Base-by-base conservation (phyloP, 805 yeast species). In the Zygosaccharomyces gambellarensis region DNA sequence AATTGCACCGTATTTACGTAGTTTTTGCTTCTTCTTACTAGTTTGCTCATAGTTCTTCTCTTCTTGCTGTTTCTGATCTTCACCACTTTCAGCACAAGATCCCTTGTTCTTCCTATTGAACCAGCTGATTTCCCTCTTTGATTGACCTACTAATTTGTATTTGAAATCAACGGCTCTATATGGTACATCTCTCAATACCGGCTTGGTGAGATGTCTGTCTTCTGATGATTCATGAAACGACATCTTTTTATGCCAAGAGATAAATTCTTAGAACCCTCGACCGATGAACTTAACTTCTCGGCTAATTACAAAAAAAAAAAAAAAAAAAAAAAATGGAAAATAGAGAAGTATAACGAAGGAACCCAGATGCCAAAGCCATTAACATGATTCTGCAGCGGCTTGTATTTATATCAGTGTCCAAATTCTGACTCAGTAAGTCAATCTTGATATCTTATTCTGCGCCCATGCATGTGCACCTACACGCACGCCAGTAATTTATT, bases 1-100 rank as follows among this genome's bases (percentile, higher is more conserved):
- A 44, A 87, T 81, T 5, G 94, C 82, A 85, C 89, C 78, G 55
- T 73, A 75, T 56, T 72, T 73, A 43, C 45, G 38, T 3, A 34
- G 14, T 11, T 34, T 17, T 5, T 21, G 21, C 22, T 34, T 34
- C 19, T 31, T 31, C 23, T 17, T 14, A 34, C 10, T 9, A 5
- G 38, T 19, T 14, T 34, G 28, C 39, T 28, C 45, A 8, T 17
- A 25, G n/a, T 17, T 17, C 38, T 36, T 31, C 25, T 36, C 30
- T 7, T 23, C 19, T n/a, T n/a, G 34, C 41, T 9, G 27, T 25
- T 17, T 22, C 34, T 29, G 23, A 22, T 28, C 36, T n/a, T 34
- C 32, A 25, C 19, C 7, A 28, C 5, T 14, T 5, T 7, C 21
- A 17, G 23, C 17, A 4, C 11, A 6, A 9, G n/a, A 5, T 32